Percentiles rank a stretch among this genome's conserved stretches.
These are phyloP conservation scores for Phytophthora pseudosyringae DNA, from an alignment of 352 stramenopile genomes.

Conservation along the genomic window DNA sequence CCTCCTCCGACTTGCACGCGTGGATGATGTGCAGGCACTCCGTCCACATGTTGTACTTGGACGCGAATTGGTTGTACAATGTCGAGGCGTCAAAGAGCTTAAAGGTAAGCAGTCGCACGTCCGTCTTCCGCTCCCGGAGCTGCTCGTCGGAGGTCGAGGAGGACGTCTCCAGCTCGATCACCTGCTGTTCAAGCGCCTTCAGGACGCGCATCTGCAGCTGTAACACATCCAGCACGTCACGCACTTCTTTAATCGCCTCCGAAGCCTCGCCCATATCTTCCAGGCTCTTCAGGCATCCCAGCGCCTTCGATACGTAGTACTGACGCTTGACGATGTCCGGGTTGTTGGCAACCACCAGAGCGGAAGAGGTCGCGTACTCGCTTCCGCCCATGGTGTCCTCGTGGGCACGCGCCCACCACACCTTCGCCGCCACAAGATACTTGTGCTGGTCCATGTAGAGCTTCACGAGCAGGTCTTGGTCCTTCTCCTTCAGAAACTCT, in stretches of 20 bases:
- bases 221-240: conserved; percentile 83
- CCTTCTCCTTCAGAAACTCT: conserved; percentile 82
- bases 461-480: conserved; percentile 87
- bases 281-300: conserved; percentile 80
- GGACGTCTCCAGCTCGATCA: conserved; percentile 67
- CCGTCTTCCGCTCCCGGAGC: conserved; percentile 54
- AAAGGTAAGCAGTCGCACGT: conserved; percentile 73
- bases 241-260: conserved; percentile 80
- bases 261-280: conserved; percentile 73
- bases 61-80: conserved; percentile 87
- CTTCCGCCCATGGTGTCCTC: conserved; percentile 59
- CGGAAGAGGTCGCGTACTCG: conserved; percentile 40
- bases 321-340: conserved; percentile 83
- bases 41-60: conserved; percentile 88
- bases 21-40: conserved; percentile 90
- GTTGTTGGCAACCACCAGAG: conserved; percentile 55
- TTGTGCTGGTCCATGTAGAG: conserved; percentile 90
- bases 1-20: conserved; percentile 84
- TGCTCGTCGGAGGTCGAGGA: conserved; percentile 49
- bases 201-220: conserved; percentile 85
- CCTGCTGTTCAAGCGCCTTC: conserved; percentile 74
- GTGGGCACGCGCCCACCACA: conserved; percentile 83
- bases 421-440: conserved; percentile 83
- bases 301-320: conserved; percentile 82
- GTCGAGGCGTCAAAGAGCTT: conserved; percentile 84